Conservation (phyloP, 139 green algal species). For the Pleodorina starrii region DNA sequence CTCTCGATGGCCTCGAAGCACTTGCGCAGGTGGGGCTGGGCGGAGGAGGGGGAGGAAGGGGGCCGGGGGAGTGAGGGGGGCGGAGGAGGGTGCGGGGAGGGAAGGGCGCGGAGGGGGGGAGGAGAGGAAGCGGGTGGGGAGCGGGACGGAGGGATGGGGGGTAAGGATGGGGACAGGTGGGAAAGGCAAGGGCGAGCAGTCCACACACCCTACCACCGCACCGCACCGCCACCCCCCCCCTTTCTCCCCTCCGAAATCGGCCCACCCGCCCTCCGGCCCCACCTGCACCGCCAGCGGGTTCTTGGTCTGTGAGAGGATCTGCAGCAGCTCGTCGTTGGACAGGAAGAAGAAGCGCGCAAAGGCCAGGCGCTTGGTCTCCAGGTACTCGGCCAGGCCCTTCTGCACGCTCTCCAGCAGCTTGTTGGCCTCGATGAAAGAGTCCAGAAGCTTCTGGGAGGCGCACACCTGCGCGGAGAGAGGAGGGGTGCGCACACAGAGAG, state of each 20-base stretch:
- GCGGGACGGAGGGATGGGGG: not conserved
- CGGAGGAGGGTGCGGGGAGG: not conserved
- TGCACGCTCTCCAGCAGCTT: constrained; percentile 80
- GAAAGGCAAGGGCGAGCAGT: no score
- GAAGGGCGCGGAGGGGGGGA: not conserved
- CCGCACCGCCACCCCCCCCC: no score
- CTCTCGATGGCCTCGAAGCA: constrained; percentile 90
- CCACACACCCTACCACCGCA: no score
- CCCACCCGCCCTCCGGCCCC: no score
- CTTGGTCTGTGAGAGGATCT: constrained; percentile 85
- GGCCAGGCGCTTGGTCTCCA: constrained; percentile 84
- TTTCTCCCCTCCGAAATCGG: no score
- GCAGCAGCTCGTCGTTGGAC: constrained; percentile 88
- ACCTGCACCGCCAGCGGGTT: constrained; percentile 77
- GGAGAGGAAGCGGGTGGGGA: not conserved
- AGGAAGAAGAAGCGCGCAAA: constrained; percentile 90
- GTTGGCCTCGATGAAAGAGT: constrained; percentile 78
- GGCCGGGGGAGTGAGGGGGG: not conserved
- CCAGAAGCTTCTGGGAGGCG: constrained; percentile 72
- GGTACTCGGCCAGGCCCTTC: constrained; percentile 82
- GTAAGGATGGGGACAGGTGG: not conserved
- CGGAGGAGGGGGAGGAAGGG: not conserved
- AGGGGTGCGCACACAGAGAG: no score
- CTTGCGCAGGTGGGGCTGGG: constrained; percentile 87
- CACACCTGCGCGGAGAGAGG: constrained; percentile 66